Conservation (phyloP, 805 yeast species). For the Ogataea allantospora region DNA sequence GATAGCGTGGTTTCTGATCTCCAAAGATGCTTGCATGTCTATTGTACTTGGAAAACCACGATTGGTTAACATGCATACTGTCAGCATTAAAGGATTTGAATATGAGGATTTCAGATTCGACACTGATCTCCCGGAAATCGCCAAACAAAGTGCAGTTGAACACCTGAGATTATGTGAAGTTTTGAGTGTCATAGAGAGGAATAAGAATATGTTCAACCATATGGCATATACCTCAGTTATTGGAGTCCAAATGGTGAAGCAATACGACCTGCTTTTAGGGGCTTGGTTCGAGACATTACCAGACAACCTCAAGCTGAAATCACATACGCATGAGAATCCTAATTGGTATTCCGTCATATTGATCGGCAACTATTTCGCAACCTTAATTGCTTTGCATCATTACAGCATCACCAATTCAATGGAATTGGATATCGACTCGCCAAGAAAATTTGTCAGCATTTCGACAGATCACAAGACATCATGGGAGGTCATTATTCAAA, state of each 20-base stretch:
- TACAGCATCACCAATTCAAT: slow-evolving; percentile 8
- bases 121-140: slow-evolving; percentile 2
- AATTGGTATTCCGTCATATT: slow-evolving; percentile 6
- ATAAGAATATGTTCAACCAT: slow-evolving; percentile 4
- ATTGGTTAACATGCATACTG: slow-evolving; percentile 1
- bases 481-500: slow-evolving; percentile 21
- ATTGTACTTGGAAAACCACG: slow-evolving; percentile 8
- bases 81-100: background rate
- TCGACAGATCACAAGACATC: slow-evolving; percentile 14
- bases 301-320: slow-evolving; percentile 5
- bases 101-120: slow-evolving; percentile 7
- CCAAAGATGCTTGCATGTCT: slow-evolving; percentile 11
- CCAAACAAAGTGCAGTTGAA: slow-evolving; percentile 6
- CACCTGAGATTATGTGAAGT: slow-evolving; percentile 8
- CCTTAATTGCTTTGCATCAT: slow-evolving; percentile 10
- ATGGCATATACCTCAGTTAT: background rate
- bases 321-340: slow-evolving; percentile 2
- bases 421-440: background rate
- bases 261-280: slow-evolving; percentile 8
- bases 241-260: slow-evolving; percentile 7
- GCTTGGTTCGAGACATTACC: slow-evolving; percentile 14
- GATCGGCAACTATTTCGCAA: slow-evolving; percentile 5
- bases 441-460: background rate
- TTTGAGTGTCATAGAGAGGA: slow-evolving; percentile 4
- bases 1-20: slow-evolving; percentile 9